Conservation (phyloP, 768 basidiomycete species). For the Xerocomus brunneocitrinus region DNA sequence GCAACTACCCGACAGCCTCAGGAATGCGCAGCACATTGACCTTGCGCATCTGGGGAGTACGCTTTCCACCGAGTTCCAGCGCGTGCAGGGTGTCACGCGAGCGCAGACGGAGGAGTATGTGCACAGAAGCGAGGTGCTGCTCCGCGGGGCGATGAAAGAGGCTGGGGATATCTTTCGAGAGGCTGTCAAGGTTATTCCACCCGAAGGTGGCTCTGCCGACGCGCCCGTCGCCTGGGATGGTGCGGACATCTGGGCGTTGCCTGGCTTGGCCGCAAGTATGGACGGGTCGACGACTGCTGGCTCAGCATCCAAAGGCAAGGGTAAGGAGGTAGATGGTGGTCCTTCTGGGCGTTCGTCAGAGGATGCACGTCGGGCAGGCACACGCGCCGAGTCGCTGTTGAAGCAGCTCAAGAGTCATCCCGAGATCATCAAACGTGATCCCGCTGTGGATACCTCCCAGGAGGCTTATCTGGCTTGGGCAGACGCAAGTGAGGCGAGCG, state of each 20-base stretch:
- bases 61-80: slow-evolving; percentile 61
- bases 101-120: slow-evolving; percentile 82
- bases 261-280: slow-evolving; percentile 23
- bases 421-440: slow-evolving; percentile 71
- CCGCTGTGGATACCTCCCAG: slow-evolving; percentile 55
- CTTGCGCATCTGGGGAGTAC: slow-evolving; percentile 62
- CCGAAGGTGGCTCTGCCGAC: slow-evolving; percentile 44
- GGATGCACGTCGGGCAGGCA: slow-evolving; percentile 52
- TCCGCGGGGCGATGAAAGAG: slow-evolving; percentile 70
- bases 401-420: slow-evolving; percentile 71
- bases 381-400: slow-evolving; percentile 73
- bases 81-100: slow-evolving; percentile 70
- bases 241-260: slow-evolving; percentile 80
- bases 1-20: slow-evolving; percentile 62
- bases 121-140: slow-evolving; percentile 62
- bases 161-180: slow-evolving; percentile 80
- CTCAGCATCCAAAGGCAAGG: slow-evolving; percentile 32
- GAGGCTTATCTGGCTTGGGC: slow-evolving; percentile 62
- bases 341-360: slow-evolving; percentile 29
- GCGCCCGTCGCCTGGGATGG: slow-evolving; percentile 71
- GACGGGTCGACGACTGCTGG: slow-evolving; percentile 12
- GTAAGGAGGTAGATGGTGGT: slow-evolving; percentile 30
- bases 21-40: slow-evolving; percentile 61
- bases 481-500: slow-evolving; percentile 50
- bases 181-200: slow-evolving; percentile 90